Base-by-base conservation (phyloP, 2,329 filamentous ascomycete species). In the Talaromyces funiculosus region DNA sequence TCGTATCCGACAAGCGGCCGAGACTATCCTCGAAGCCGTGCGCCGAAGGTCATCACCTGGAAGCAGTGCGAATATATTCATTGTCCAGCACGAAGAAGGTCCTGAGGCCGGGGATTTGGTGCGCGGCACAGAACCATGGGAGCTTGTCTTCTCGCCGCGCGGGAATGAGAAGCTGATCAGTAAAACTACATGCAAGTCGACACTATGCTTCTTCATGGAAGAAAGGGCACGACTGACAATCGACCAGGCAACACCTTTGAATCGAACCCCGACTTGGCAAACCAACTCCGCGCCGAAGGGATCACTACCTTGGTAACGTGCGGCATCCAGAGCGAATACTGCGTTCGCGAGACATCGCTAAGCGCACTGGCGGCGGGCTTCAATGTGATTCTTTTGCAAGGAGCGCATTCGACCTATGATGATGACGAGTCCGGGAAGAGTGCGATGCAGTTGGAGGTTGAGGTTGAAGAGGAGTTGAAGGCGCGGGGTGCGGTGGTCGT, bases 271-370 rank as follows among this genome's bases (percentile, higher is more conserved):
- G 22, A 57, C 16, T 29, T 57, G 42, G 16, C 6, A 2, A 29
- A 18, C 24, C 40, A 57, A 38, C 31, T 57, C 10, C 55, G 42
- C 22, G 7, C 29, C 5, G 18, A 38, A 38, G 55, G 29, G 7
- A 29, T 38, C 18, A 29, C 7, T n/a, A 57, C 55, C 2, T 2
- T 57, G 29, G 55, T 57, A 12, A 18, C n/a, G 12, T 57, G 29
- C n/a, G 55, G 55, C 31, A 47, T 57, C 18, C 55, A 57, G 20
- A 57, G 55, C 20, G 55, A 57, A 38, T 57, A 31, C 22, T 57
- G 55, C 42, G 55, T 57, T 4, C 55, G 55, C 14, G 31, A 26
- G n/a, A 57, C 55, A 42, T 57, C 55, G 2, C 42, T 57, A 8
- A 42, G 42, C 2, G 55, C 55, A 16, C 42, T 57, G 7, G 2